Evolutionary conservation across 192 early-diverging fungal species (phyloP).

Genomic region (Podila horticola): DNA sequence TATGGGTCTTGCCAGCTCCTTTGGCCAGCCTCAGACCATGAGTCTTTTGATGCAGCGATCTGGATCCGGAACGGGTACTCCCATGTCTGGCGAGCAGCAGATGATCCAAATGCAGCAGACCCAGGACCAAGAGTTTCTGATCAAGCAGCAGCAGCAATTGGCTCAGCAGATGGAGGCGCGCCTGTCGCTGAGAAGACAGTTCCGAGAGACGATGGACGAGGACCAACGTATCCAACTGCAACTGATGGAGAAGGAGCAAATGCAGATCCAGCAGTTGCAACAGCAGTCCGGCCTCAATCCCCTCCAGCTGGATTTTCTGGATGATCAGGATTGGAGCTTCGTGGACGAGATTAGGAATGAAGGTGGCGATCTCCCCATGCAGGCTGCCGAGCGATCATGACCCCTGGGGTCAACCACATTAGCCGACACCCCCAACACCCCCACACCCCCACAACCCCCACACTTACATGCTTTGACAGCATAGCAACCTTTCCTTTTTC

Average conservation of each 20-base stretch:
- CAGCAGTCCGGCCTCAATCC: conserved; percentile 16
- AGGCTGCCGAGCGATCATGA: background rate
- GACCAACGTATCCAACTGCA: conserved; percentile 25
- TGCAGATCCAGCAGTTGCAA: conserved; percentile 32
- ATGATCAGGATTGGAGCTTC: conserved; percentile 51
- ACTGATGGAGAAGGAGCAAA: conserved; percentile 44
- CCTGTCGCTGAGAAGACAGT: background rate
- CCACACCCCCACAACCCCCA: background rate
- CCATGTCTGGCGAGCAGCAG: background rate
- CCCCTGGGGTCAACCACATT: background rate
- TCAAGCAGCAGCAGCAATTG: background rate
- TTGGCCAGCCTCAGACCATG: background rate
- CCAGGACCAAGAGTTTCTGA: background rate
- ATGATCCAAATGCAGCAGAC: background rate
- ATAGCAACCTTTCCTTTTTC: too few species aligned
- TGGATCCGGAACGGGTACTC: background rate
- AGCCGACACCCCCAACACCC: background rate
- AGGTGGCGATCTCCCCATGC: background rate
- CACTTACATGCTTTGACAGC: background rate
- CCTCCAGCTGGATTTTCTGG: conserved; percentile 43
- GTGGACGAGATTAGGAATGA: conserved; percentile 37
- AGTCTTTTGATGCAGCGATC: conserved; percentile 3
- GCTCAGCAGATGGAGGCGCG: conserved; percentile 2
- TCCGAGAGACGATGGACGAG: background rate
- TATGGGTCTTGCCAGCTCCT: background rate